Evolutionary conservation across 345 rosid species (phyloP), one percentile per base, ranked within the genome.

Genomic region (Eucalyptus marginata): DNA sequence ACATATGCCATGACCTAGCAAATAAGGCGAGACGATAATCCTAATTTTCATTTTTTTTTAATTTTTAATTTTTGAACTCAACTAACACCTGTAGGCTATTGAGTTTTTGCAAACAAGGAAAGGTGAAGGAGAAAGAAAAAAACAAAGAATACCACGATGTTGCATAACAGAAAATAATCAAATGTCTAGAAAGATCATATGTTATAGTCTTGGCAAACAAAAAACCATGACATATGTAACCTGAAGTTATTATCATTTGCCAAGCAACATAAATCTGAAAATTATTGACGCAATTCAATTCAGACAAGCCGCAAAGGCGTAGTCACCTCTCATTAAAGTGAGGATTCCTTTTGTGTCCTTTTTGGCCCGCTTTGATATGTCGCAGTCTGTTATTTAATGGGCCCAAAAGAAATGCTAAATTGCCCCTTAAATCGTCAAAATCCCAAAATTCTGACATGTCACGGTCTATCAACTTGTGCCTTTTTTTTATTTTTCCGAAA

Each of bases 1-100:
- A 17, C 0, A 8, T 9, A 68, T 8, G 43, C 24, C 0, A 17
- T 1, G 24, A 8, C 6, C 4, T 0, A 10, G 1, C 1, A 2
- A 3, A 33, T 31, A 4, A 1, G 24, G 7, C 7, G 1, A 8
- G 80, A 68, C 2, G 7, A 33, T 0, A 0, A 31, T 33, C 80
- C 80, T 68, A 24, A 9, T 8, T 31, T 31, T 31, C 2, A 3
- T 3, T 8, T 4, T 8, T 16, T 8, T 66, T 8, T 6, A 1
- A 11, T 11, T 5, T 2, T 59, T 27, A 0, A 15, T 31, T 66
- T 66, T 66, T 16, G 3, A n/a, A 31, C 43, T 66, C 43, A 31
- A 68, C 43, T 18, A 31, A 31, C 2, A 68, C 1, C 0, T 1
- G 1, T 15, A 7, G 18, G 24, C 2, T 4, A 31, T 68, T 68